Evolutionary conservation across 2,329 filamentous ascomycete species (phyloP).

Genomic region (Hypoxylon sp.): DNA sequence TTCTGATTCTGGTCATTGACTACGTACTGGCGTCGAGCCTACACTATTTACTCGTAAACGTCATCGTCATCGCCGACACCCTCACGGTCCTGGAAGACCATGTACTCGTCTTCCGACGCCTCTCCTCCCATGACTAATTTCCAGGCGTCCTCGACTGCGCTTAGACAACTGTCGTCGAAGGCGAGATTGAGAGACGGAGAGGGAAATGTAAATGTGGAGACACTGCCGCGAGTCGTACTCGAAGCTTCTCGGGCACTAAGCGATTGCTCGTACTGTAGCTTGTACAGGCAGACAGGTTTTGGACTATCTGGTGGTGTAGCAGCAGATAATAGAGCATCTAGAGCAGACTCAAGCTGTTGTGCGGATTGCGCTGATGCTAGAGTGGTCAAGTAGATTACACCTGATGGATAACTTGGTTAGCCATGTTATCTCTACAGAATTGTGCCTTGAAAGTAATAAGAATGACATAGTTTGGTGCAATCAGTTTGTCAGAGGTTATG

Average conservation of each 20-base stretch:
- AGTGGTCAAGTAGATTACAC: constrained; percentile 60
- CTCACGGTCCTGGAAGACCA: constrained; percentile 84
- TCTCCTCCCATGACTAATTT: constrained; percentile 69
- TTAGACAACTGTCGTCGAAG: constrained; percentile 79
- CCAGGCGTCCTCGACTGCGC: constrained; percentile 80
- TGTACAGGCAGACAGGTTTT: constrained; percentile 61
- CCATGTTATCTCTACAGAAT: background rate
- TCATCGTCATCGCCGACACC: constrained; percentile 69
- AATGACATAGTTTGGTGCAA: constrained; percentile 59
- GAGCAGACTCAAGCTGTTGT: constrained; percentile 57
- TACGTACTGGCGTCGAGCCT: constrained; percentile 19
- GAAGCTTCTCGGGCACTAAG: constrained; percentile 49
- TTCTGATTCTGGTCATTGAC: background rate
- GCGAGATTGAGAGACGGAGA: constrained; percentile 74
- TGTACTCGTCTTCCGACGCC: constrained; percentile 70
- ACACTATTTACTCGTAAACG: constrained; percentile 60
- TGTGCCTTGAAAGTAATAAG: constrained; percentile 18
- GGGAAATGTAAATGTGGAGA: constrained; percentile 68
- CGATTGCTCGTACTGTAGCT: constrained; percentile 70
- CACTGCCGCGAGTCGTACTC: constrained; percentile 56
- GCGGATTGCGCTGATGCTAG: constrained; percentile 55
- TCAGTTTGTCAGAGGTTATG: constrained; percentile 91
- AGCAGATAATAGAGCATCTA: constrained; percentile 59
- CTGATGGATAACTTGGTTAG: constrained; percentile 47
- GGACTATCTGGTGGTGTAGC: constrained; percentile 50